phyloP scores from a whole-genome alignment of 768 basidiomycete genomes.

The Lentinula edodes region DNA sequence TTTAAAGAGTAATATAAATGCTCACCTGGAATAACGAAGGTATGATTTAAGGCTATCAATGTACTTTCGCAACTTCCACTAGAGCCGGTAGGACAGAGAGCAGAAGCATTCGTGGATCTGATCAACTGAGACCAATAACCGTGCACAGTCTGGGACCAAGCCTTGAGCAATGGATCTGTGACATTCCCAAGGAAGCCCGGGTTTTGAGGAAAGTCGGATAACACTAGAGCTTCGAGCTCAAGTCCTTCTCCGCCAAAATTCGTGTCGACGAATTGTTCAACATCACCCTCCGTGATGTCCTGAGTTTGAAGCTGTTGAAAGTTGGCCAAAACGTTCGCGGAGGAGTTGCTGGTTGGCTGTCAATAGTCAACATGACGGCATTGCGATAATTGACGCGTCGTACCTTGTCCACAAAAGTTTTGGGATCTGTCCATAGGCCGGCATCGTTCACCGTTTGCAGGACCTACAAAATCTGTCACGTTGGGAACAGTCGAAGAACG shows the following conservation, averaged over 20 bases:
- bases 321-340: constrained; percentile 63
- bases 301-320: constrained; percentile 54
- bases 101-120: constrained; percentile 64
- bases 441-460: constrained; percentile 86
- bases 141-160: constrained; percentile 76
- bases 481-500: constrained; percentile 5
- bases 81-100: constrained; percentile 42
- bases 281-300: constrained; percentile 45
- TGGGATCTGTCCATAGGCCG: constrained; percentile 67
- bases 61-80: constrained; percentile 69
- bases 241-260: constrained; percentile 84
- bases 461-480: constrained; percentile 36
- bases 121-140: constrained; percentile 81
- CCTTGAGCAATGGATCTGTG: constrained; percentile 59
- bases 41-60: constrained; percentile 86
- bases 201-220: constrained; percentile 55
- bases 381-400: constrained; percentile 1
- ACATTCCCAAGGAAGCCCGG: constrained; percentile 73
- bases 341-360: constrained; percentile 68
- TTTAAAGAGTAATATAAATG: not conserved
- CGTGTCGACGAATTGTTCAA: constrained; percentile 61
- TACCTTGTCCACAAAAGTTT: constrained; percentile 81
- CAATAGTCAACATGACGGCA: not conserved
- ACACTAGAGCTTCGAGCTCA: constrained; percentile 61
- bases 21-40: constrained; percentile 85